Conservation (phyloP, 108 stramenopile species). For the Craspedostauros australis region DNA sequence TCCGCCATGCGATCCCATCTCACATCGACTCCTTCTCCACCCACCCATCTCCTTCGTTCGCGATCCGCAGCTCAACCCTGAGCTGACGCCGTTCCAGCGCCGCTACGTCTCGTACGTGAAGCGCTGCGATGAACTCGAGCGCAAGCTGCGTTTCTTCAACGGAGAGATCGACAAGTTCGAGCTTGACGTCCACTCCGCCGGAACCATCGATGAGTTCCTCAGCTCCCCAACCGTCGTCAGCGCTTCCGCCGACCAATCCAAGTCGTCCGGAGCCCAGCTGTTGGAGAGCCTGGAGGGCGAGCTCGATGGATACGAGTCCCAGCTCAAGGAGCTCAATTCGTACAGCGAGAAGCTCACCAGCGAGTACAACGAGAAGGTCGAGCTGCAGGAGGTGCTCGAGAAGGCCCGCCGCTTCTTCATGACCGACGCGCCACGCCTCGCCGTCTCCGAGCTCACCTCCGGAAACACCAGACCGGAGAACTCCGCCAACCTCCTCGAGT, state of each 20-base stretch:
- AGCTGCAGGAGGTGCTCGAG: slow-evolving; percentile 91
- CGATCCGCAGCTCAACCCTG: slow-evolving; percentile 83
- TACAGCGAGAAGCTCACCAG: slow-evolving; percentile 90
- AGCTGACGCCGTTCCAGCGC: slow-evolving; percentile 97
- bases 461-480: slow-evolving; percentile 19
- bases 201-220: slow-evolving; percentile 57
- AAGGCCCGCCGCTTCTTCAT: slow-evolving; percentile 91
- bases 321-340: slow-evolving; percentile 88
- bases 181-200: slow-evolving; percentile 61
- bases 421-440: slow-evolving; percentile 84
- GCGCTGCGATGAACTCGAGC: slow-evolving; percentile 97
- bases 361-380: slow-evolving; percentile 97
- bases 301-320: slow-evolving; percentile 87
- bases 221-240: slow-evolving; percentile 23
- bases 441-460: slow-evolving; percentile 54
- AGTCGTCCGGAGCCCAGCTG: slow-evolving; percentile 62
- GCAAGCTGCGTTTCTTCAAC: slow-evolving; percentile 90
- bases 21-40: not conserved
- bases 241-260: slow-evolving; percentile 25
- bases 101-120: slow-evolving; percentile 96
- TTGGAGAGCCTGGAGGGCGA: slow-evolving; percentile 84
- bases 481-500: slow-evolving; percentile 40
- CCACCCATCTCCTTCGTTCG: not conserved
- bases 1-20: not conserved
- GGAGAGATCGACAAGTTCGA: slow-evolving; percentile 89